These are phyloP conservation scores for Lactarius akahatsu DNA, from an alignment of 768 basidiomycete species.

Conservation along the genomic window DNA sequence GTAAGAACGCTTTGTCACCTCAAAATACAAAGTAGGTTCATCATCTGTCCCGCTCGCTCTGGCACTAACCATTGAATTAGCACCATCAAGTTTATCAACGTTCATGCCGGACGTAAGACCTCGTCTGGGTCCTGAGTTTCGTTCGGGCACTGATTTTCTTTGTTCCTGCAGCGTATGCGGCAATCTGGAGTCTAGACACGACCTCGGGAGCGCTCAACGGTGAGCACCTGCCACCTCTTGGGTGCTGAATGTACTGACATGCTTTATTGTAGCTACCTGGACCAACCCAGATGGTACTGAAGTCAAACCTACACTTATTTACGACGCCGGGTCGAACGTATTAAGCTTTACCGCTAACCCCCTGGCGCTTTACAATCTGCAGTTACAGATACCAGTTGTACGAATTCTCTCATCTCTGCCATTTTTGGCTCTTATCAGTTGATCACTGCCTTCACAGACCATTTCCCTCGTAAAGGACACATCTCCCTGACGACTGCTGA, in stretches of 20 bases:
- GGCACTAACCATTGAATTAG: not conserved
- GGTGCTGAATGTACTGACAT: not conserved
- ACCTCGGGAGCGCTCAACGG: not conserved
- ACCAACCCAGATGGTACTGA: not conserved
- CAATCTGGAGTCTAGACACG: not conserved
- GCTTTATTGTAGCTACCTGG: not conserved
- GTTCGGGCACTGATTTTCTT: not conserved
- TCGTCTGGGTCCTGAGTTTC: not conserved
- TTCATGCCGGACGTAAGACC: slow-evolving; percentile 7
- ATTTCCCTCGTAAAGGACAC: too few species aligned
- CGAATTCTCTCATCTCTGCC: not conserved
- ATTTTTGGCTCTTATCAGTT: not conserved
- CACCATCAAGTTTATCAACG: not conserved
- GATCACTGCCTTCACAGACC: not conserved
- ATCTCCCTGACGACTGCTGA: too few species aligned
- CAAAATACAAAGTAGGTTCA: not conserved
- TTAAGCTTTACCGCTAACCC: not conserved
- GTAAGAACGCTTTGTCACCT: not conserved
- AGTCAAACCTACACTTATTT: not conserved
- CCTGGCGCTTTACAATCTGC: not conserved
- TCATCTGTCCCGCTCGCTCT: not conserved
- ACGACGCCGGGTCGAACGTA: not conserved
- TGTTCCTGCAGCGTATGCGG: not conserved
- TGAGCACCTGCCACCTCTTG: not conserved
- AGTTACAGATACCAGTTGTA: not conserved